phyloP scores from a whole-genome alignment of 2,329 filamentous ascomycete genomes.

The Calonectria pseudoturangicola region DNA sequence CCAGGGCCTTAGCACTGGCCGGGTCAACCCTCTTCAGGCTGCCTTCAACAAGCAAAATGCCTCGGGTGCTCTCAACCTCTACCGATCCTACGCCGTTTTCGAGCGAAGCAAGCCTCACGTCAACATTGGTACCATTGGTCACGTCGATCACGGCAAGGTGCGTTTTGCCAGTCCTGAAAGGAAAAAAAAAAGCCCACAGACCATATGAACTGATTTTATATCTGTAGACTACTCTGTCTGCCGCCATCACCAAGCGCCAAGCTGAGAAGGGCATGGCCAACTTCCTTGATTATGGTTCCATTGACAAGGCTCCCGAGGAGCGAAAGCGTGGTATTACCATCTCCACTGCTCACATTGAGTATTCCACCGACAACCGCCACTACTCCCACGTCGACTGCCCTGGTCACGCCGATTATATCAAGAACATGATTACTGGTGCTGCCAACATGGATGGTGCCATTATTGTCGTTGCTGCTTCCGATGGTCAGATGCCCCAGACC shows the following conservation, averaged over 20 bases:
- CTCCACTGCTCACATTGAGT: conserved; percentile 98
- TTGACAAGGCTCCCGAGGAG: conserved; percentile 99
- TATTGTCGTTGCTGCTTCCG: conserved; percentile 97
- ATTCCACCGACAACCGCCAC: conserved; percentile 93
- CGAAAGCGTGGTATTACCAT: conserved; percentile 99
- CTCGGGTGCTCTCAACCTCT: conserved; percentile 78
- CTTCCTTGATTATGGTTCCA: conserved; percentile 98
- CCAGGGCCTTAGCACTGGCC: conserved; percentile 81
- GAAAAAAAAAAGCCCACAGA: conserved; percentile 8
- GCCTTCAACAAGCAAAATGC: conserved; percentile 78
- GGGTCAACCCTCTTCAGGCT: conserved; percentile 85
- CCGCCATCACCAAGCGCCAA: conserved; percentile 98
- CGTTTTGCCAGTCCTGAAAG: conserved; percentile 33
- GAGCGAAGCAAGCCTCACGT: conserved; percentile 97
- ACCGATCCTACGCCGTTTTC: conserved; percentile 81
- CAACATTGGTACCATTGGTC: conserved; percentile 99
- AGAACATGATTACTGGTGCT: conserved; percentile 99
- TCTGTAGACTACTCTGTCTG: conserved; percentile 94
- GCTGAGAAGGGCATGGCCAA: conserved; percentile 93
- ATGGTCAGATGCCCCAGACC: conserved; percentile 99
- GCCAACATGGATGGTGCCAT: conserved; percentile 99
- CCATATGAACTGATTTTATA: conserved; percentile 44
- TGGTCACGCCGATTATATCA: conserved; percentile 99
- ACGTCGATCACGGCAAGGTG: conserved; percentile 99
- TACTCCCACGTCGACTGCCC: conserved; percentile 99